These are phyloP conservation scores for Pistacia atlantica DNA, from an alignment of 345 rosid genomes.

Conservation along the genomic window DNA sequence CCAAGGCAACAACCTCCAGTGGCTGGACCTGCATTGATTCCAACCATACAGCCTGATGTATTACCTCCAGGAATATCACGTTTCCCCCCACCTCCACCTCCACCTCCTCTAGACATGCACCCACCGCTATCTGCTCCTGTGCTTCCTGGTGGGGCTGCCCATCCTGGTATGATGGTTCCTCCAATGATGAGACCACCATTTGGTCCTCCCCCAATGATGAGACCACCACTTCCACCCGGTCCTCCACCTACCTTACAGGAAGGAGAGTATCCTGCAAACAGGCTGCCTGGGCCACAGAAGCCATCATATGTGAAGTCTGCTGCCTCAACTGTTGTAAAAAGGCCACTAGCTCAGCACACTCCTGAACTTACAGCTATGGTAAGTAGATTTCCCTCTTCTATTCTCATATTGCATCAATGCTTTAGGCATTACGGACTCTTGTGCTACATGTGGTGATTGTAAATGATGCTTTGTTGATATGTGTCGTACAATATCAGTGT, in stretches of 20 bases:
- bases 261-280: constrained; percentile 44
- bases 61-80: constrained; percentile 71
- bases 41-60: constrained; percentile 53
- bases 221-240: constrained; percentile 97
- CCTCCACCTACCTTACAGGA: constrained; percentile 72
- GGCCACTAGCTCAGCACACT: constrained; percentile 98
- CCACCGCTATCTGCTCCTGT: constrained; percentile 51
- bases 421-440: not conserved
- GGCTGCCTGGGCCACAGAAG: constrained; percentile 66
- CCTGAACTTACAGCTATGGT: constrained; percentile 98
- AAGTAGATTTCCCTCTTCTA: constrained; percentile 23
- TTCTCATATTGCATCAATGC: constrained; percentile 3
- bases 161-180: constrained; percentile 72
- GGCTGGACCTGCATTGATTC: constrained; percentile 48
- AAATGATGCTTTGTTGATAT: no score
- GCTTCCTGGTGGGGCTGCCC: constrained; percentile 50
- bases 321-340: constrained; percentile 95
- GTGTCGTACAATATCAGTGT: no score
- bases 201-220: constrained; percentile 91
- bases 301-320: constrained; percentile 98
- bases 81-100: constrained; percentile 85
- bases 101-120: constrained; percentile 66
- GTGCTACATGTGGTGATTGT: not conserved
- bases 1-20: constrained; percentile 58
- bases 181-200: constrained; percentile 79